Evolutionary conservation across 805 yeast species (phyloP).

Genomic region (Metschnikowia similis): DNA sequence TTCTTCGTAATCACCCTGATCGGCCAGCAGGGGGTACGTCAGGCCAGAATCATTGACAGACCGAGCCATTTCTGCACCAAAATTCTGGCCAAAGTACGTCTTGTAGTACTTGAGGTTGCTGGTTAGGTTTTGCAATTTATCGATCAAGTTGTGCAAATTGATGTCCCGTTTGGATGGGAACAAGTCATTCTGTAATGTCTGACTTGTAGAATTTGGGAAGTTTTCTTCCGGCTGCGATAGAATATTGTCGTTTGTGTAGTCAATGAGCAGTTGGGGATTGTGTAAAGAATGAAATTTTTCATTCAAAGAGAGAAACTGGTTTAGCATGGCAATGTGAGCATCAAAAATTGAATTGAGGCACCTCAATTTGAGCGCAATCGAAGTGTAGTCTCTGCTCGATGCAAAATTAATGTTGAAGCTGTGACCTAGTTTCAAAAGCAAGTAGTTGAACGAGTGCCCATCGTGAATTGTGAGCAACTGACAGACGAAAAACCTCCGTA

Average conservation of each 20-base stretch:
- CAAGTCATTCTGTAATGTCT: background rate
- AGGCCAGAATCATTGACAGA: background rate
- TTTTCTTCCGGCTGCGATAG: conserved; percentile 3
- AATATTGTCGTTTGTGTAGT: conserved; percentile 16
- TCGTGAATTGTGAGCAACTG: conserved; percentile 37
- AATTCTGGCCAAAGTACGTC: conserved; percentile 21
- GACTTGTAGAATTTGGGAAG: background rate
- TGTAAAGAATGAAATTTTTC: conserved; percentile 23
- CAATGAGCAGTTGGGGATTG: conserved; percentile 7
- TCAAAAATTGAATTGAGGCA: conserved; percentile 19
- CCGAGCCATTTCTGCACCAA: background rate
- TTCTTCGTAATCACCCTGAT: conserved; percentile 33
- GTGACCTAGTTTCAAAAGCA: conserved; percentile 26
- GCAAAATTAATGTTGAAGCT: conserved; percentile 11
- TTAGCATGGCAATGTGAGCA: conserved; percentile 22
- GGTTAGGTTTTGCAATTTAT: conserved; percentile 28
- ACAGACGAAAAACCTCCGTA: conserved; percentile 35
- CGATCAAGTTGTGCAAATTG: conserved; percentile 25
- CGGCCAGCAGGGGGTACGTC: conserved; percentile 3
- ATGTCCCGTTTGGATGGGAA: conserved; percentile 11
- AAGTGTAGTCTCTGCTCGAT: conserved; percentile 1
- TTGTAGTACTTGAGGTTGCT: conserved; percentile 35
- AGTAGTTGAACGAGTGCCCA: conserved; percentile 25
- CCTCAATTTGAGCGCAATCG: conserved; percentile 16
- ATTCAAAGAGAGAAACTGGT: conserved; percentile 21